Evolutionary conservation across 176 grass and related monocot genomes (phyloP), one percentile per base, ranked within the genome.

Genomic region (Musa acuminata): DNA sequence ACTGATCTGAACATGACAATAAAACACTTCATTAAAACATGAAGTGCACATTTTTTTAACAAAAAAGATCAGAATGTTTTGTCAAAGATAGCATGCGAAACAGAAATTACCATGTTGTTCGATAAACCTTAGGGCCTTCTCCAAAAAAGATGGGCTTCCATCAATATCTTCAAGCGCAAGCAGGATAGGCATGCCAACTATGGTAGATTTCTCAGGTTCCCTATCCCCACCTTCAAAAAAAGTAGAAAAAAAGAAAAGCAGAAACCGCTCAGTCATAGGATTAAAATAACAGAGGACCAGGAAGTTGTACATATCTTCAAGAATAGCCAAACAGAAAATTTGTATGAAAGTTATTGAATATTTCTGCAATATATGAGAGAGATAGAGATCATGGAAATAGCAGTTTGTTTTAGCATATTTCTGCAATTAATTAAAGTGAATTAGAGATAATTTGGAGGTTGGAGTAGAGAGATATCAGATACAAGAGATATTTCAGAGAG

Each of bases 101-200:
- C 55, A 80, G 59, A 23, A 54, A 67, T 87, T 87, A 84, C 95
- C 95, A 79, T 91, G 78, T 83, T 91, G 82, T 91, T 99, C 95
- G 80, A 99, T 94, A 76, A 99, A 99, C 69, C 63, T 87, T 48
- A 99, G 80, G 57, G 95, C 95, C 72, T 99, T 99, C 75, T 99
- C 95, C 80, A 99, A 77, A 71, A 99, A 99, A 81, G 90, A 84
- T 66, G 95, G 90, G 54, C 72, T 94, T 9, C 95, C 95, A 87
- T 93, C 88, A 74, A 78, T 24, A 54, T 94, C 86, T 70, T 94
- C 75, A 77, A 99, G 90, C 62, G 86, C 88, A 91, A 87, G 86
- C 51, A 89, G 51, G 76, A 87, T 78, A 80, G 88, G 84, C 66
- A 72, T 88, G 55, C 87, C 84, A 84, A 93, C 72, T 67, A 99